These are phyloP conservation scores for Sporothrix protearum DNA, from an alignment of 2,329 filamentous ascomycete genomes.

Conservation along the genomic window DNA sequence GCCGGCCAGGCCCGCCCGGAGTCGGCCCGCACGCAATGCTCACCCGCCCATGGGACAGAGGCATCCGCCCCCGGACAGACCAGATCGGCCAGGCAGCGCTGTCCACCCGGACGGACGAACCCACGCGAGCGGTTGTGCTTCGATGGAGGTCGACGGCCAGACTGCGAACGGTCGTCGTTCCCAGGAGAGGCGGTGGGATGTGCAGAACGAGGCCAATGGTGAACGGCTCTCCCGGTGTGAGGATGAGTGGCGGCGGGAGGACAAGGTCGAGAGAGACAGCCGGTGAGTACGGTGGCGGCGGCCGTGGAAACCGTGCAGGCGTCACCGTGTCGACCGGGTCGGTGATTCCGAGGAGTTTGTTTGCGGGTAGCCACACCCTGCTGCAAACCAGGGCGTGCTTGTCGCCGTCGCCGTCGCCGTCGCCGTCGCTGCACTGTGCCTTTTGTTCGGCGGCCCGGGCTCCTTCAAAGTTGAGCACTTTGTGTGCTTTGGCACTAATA, in stretches of 20 bases:
- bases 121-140: background rate
- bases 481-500: background rate
- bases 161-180: background rate
- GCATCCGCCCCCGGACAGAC: background rate
- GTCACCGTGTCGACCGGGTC: background rate
- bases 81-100: background rate
- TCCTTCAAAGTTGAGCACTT: background rate
- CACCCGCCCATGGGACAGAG: background rate
- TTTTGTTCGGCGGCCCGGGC: background rate
- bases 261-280: constrained; percentile 10
- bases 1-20: background rate
- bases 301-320: background rate
- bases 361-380: background rate
- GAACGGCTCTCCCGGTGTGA: constrained; percentile 10
- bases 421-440: background rate
- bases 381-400: background rate
- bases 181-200: background rate
- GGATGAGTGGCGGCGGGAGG: background rate
- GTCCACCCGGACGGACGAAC: background rate
- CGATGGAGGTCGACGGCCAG: background rate
- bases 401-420: background rate
- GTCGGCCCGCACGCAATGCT: background rate
- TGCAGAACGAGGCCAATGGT: background rate
- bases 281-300: constrained; percentile 13
- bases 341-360: background rate